Evolutionary conservation across 371 early-diverging fungal genomes (phyloP), one percentile per base, ranked within the genome.

Genomic region (Syncephalis plumigaleata): DNA sequence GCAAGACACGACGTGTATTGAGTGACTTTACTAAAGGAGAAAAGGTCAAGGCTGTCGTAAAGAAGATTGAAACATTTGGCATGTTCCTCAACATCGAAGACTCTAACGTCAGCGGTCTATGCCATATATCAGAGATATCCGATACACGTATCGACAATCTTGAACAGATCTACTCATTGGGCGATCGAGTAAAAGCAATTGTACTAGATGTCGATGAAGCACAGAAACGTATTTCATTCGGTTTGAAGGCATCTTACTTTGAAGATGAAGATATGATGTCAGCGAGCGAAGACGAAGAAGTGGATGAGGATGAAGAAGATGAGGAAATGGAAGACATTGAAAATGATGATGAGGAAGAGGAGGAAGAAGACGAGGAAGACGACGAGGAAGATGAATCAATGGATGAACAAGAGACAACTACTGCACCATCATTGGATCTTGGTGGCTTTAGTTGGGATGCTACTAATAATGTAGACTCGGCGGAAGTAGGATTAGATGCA

Each of bases 61-160:
- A 69, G 43, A 61, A 65, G 16, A 68, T 84, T 44, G 70, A 71
- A 51, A 58, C 63, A 16, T 77, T 67, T 52, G 87, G 86, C 25
- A 68, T 86, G 16, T 77, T 84, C 49, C 70, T 87, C 47, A 67
- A 70, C 55, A 64, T 82, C 16, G 74, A 81, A 21, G 63, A 75
- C 50, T 66, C 70, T 40, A 54, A 61, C n/a, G 46, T 83, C 31
- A 61, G 61, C 45, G 95, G 73, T n/a, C 77, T 89, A 48, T 85
- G 89, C 44, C 79, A 84, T 63, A 87, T 92, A 56, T 68, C 75
- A 37, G 81, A 91, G 52, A 50, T 94, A n/a, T 79, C 80, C 0
- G 92, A 93, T 59, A 77, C 73, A 27, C 89, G 68, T 54, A 66
- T 91, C 25, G 79, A 81, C 55, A 84, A 91, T 46, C 84, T 88